These are phyloP conservation scores for Myxozyma mucilagina DNA, from an alignment of 805 yeast species.

Conservation along the genomic window DNA sequence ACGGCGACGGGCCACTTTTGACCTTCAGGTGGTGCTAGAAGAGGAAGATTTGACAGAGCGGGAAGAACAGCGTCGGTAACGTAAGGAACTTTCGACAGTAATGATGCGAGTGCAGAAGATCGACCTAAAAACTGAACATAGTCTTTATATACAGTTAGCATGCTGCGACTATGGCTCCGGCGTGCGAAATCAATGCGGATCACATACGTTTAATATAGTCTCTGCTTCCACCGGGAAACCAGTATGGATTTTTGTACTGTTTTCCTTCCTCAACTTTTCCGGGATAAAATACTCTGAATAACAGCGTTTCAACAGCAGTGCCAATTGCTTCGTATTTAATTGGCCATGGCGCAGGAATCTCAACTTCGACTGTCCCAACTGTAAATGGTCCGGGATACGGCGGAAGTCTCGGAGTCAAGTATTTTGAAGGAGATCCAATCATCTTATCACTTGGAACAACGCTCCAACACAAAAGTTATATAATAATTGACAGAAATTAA, in stretches of 20 bases:
- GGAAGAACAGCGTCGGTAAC: slow-evolving; percentile 20
- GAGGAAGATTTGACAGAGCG: slow-evolving; percentile 14
- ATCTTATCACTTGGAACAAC: neutral
- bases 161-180: neutral
- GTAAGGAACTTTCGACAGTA: slow-evolving; percentile 23
- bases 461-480: too few species aligned
- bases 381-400: slow-evolving; percentile 31
- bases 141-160: neutral
- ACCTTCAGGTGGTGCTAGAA: slow-evolving; percentile 20
- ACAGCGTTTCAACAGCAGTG: slow-evolving; percentile 28
- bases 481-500: neutral
- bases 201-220: slow-evolving; percentile 20
- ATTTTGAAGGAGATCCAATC: neutral
- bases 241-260: slow-evolving; percentile 15
- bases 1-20: slow-evolving; percentile 32
- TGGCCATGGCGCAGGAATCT: slow-evolving; percentile 31
- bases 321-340: slow-evolving; percentile 18
- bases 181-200: neutral
- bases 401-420: slow-evolving; percentile 33
- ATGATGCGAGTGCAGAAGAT: slow-evolving; percentile 5
- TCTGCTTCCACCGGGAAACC: slow-evolving; percentile 30
- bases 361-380: slow-evolving; percentile 34
- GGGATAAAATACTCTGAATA: slow-evolving; percentile 34
- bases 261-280: slow-evolving; percentile 1
- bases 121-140: slow-evolving; percentile 11